These are phyloP conservation scores for Helotiales sp. DNA, from an alignment of 2,329 filamentous ascomycete genomes.

Conservation along the genomic window DNA sequence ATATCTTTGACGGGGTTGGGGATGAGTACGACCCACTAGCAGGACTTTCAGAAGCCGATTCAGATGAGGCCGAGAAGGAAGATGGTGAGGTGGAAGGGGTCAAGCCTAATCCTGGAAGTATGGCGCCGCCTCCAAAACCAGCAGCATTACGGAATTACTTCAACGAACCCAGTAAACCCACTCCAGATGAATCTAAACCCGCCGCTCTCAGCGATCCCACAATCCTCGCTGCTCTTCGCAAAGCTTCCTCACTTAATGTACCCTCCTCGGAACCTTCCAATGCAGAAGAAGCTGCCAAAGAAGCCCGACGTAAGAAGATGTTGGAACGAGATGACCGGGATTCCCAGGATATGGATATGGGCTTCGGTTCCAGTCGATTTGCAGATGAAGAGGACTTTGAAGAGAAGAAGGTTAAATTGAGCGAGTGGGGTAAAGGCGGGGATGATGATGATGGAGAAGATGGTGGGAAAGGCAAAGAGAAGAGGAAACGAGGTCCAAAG, in stretches of 20 bases:
- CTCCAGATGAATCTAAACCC: slow-evolving; percentile 44
- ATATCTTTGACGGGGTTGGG: slow-evolving; percentile 70
- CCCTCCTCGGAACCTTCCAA: slow-evolving; percentile 47
- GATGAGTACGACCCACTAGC: slow-evolving; percentile 72
- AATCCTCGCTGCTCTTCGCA: slow-evolving; percentile 83
- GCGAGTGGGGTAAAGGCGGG: slow-evolving; percentile 65
- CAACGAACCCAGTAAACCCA: slow-evolving; percentile 57
- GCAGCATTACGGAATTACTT: slow-evolving; percentile 64
- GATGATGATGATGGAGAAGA: slow-evolving; percentile 48
- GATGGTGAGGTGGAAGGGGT: slow-evolving; percentile 10
- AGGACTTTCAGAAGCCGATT: slow-evolving; percentile 54
- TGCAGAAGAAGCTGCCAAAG: slow-evolving; percentile 58
- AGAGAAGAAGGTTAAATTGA: slow-evolving; percentile 67
- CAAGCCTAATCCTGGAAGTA: slow-evolving; percentile 36
- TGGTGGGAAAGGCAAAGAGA: slow-evolving; percentile 49
- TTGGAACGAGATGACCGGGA: slow-evolving; percentile 77
- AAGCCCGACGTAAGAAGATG: slow-evolving; percentile 75
- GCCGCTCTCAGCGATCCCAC: slow-evolving; percentile 73
- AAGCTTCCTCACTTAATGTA: slow-evolving; percentile 71
- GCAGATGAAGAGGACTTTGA: slow-evolving; percentile 89
- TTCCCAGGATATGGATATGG: slow-evolving; percentile 90
- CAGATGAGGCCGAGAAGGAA: slow-evolving; percentile 46
- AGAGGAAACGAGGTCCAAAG: slow-evolving; percentile 71
- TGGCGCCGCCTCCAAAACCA: slow-evolving; percentile 55
- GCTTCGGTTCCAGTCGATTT: slow-evolving; percentile 86